phyloP scores from a whole-genome alignment of 352 stramenopile species.

The Pythium volutum region DNA sequence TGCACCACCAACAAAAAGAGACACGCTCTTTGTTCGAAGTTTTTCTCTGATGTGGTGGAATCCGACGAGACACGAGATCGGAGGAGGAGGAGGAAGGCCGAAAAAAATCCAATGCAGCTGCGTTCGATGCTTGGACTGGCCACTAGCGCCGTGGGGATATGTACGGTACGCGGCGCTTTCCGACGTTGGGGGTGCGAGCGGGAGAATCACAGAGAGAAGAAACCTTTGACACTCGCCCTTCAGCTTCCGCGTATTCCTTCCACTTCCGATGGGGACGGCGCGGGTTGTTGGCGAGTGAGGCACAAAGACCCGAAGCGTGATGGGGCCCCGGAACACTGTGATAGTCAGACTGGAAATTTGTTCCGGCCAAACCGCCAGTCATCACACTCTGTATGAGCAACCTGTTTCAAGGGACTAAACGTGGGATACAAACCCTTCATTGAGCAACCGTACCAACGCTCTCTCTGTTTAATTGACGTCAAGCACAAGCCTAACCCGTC shows the following conservation, averaged over 20 bases:
- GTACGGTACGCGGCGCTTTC: neutral
- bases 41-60: neutral
- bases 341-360: neutral
- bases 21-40: constrained; percentile 1
- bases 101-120: constrained; percentile 3
- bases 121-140: neutral
- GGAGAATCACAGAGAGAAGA: neutral
- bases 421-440: constrained; percentile 8
- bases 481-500: neutral
- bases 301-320: neutral
- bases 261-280: neutral
- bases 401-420: neutral
- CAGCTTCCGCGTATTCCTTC: constrained; percentile 5
- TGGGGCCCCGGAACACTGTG: neutral
- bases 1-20: constrained; percentile 1
- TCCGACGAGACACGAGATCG: neutral
- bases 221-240: neutral
- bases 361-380: neutral
- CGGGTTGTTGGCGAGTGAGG: constrained; percentile 22
- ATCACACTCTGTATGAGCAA: neutral
- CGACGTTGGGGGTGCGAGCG: neutral
- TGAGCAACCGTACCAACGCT: neutral
- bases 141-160: neutral
- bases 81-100: neutral
- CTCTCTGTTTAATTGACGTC: too few relatives aligned